Conservation (phyloP, 2,329 filamentous ascomycete species). For the Escovopsis weberi region DNA sequence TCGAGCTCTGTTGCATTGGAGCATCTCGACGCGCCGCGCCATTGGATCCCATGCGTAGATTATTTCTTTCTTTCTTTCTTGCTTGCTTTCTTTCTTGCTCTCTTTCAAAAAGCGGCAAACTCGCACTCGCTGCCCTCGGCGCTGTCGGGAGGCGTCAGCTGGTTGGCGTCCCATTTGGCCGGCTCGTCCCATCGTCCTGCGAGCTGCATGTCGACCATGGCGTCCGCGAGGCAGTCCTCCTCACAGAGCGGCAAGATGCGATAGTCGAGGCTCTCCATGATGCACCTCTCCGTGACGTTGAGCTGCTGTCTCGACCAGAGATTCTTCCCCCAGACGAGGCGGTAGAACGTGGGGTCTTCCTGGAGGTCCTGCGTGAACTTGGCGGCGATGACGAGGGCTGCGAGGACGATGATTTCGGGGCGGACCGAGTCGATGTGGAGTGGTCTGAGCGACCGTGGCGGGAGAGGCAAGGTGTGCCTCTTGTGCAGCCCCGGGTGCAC, state of each 20-base stretch:
- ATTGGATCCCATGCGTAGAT: no score
- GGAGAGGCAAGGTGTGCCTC: constrained; percentile 34
- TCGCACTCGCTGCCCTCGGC: constrained; percentile 13
- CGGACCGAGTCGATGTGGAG: constrained; percentile 46
- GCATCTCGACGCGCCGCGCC: no score
- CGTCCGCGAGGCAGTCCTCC: constrained; percentile 40
- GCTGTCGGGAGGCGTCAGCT: constrained; percentile 17
- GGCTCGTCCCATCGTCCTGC: constrained; percentile 22
- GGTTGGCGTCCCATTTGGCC: constrained; percentile 2
- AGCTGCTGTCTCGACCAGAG: constrained; percentile 48
- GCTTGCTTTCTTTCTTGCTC: neutral
- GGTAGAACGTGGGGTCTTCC: constrained; percentile 38
- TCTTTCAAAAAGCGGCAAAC: constrained; percentile 11
- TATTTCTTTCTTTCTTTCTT: neutral
- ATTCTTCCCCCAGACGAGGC: constrained; percentile 35
- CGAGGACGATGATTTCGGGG: constrained; percentile 49
- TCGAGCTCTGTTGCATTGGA: no score
- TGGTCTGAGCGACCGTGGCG: constrained; percentile 20
- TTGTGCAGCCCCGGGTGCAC: constrained; percentile 14
- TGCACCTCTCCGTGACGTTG: constrained; percentile 47
- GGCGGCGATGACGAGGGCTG: constrained; percentile 46
- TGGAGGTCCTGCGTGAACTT: constrained; percentile 51
- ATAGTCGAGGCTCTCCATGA: constrained; percentile 50
- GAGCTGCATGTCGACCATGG: constrained; percentile 49
- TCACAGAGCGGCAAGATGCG: constrained; percentile 47